Conservation (phyloP, 2,329 filamentous ascomycete species). For the Ascochyta lentis region DNA sequence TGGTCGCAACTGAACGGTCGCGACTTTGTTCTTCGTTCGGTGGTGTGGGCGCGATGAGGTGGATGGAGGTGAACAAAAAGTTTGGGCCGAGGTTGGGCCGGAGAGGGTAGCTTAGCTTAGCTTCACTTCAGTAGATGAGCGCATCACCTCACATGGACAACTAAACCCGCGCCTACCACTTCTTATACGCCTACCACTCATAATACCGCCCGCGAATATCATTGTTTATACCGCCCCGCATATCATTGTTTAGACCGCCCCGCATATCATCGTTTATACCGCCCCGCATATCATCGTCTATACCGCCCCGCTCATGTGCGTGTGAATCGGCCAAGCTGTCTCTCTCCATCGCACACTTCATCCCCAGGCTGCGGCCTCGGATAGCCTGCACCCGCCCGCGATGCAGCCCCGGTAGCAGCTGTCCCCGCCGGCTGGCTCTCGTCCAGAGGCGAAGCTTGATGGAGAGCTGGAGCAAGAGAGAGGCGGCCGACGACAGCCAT, state of each 20-base stretch:
- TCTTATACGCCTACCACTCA: neutral
- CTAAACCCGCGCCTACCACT: neutral
- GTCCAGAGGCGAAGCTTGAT: constrained; percentile 28
- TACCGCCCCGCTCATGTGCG: neutral
- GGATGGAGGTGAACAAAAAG: constrained; percentile 21
- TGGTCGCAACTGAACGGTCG: too few relatives aligned
- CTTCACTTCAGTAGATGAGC: constrained; percentile 2
- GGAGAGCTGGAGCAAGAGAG: constrained; percentile 32
- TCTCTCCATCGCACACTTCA: constrained; percentile 47
- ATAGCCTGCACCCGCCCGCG: constrained; percentile 47
- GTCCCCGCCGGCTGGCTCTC: constrained; percentile 53
- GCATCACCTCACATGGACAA: neutral
- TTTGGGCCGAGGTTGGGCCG: constrained; percentile 30
- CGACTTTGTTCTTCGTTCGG: neutral
- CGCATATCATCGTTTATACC: too few relatives aligned
- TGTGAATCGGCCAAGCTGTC: constrained; percentile 51
- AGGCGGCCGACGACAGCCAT: constrained; percentile 8
- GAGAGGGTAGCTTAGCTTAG: neutral
- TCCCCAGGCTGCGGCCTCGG: constrained; percentile 56
- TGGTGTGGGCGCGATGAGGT: neutral
- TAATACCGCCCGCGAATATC: too few relatives aligned
- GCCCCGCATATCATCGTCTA: too few relatives aligned
- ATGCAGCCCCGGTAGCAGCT: constrained; percentile 54
- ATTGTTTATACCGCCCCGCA: too few relatives aligned
- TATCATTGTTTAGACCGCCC: too few relatives aligned